A percentile compares a stretch with the other conserved stretches of the same genome.
Conservation (phyloP, 176 grass and related monocot species). For the Tillandsia leiboldiana region DNA sequence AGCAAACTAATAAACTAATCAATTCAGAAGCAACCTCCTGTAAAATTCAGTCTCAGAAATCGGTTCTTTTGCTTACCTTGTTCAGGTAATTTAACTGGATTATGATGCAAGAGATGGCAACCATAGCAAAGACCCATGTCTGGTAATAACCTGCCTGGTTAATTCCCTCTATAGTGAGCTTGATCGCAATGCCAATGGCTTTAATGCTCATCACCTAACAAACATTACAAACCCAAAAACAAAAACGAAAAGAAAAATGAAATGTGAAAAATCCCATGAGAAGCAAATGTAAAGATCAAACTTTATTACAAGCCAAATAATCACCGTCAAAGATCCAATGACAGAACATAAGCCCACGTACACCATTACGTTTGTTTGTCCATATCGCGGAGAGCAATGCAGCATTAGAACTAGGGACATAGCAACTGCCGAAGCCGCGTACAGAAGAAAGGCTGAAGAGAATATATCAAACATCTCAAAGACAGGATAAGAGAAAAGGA, state of each 20-base stretch:
- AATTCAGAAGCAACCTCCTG: not conserved
- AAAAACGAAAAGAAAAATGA: conserved; percentile 2
- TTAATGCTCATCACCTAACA: conserved; percentile 95
- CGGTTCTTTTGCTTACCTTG: conserved; percentile 45
- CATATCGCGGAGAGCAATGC: conserved; percentile 68
- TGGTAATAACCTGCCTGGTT: conserved; percentile 88
- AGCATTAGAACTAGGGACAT: conserved; percentile 74
- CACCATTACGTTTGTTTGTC: conserved; percentile 84
- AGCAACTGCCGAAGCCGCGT: conserved; percentile 48
- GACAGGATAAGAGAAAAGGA: too few relatives aligned
- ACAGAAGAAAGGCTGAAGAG: conserved; percentile 61
- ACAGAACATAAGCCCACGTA: conserved; percentile 91
- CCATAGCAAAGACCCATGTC: conserved; percentile 79
- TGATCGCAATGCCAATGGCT: conserved; percentile 82
- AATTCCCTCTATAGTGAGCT: conserved; percentile 76
- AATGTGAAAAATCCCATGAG: not conserved
- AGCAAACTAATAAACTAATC: not conserved
- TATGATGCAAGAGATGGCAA: conserved; percentile 63
- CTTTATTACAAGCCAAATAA: not conserved
- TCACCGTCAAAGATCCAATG: conserved; percentile 87
- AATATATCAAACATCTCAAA: not conserved
- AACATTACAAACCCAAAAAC: conserved; percentile 10
- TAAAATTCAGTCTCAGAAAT: not conserved
- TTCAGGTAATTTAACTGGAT: conserved; percentile 94
- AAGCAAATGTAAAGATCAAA: not conserved